phyloP scores from a whole-genome alignment of 768 basidiomycete genomes.

The Suillus cothurnatus region DNA sequence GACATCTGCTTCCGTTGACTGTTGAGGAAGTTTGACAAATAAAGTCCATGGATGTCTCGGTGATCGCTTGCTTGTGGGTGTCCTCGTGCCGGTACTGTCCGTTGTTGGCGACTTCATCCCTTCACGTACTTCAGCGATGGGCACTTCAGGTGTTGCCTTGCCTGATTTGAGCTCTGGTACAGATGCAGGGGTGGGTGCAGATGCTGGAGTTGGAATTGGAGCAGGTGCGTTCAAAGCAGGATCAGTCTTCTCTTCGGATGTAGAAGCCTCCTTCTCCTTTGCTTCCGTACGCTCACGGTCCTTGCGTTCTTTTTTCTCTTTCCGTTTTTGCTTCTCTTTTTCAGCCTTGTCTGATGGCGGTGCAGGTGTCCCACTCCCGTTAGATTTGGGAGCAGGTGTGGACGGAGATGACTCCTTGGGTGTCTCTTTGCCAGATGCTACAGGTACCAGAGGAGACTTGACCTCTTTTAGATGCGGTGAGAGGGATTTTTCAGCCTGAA shows the following conservation, averaged over 20 bases:
- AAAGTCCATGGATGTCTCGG: slow-evolving; percentile 82
- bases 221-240: slow-evolving; percentile 21
- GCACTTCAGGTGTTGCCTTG: slow-evolving; percentile 39
- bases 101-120: slow-evolving; percentile 58
- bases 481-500: slow-evolving; percentile 38
- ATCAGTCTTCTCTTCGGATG: slow-evolving; percentile 35
- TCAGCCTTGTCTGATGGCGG: slow-evolving; percentile 51
- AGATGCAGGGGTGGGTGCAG: neutral
- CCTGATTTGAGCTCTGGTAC: slow-evolving; percentile 35
- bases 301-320: slow-evolving; percentile 66
- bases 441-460: slow-evolving; percentile 38
- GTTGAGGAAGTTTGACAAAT: slow-evolving; percentile 67
- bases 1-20: slow-evolving; percentile 64
- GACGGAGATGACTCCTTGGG: slow-evolving; percentile 38
- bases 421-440: slow-evolving; percentile 28
- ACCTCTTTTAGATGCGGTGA: slow-evolving; percentile 32
- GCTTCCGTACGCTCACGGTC: slow-evolving; percentile 50
- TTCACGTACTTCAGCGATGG: slow-evolving; percentile 29
- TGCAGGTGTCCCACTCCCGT: slow-evolving; percentile 32
- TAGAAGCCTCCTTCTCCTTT: slow-evolving; percentile 37
- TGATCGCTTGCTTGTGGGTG: slow-evolving; percentile 67
- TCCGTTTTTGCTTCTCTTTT: slow-evolving; percentile 58
- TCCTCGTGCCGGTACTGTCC: slow-evolving; percentile 65
- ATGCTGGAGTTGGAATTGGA: neutral
- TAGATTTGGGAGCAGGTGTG: slow-evolving; percentile 32